Conservation (phyloP, 306 rosid species). For the Canavalia gladiata region DNA sequence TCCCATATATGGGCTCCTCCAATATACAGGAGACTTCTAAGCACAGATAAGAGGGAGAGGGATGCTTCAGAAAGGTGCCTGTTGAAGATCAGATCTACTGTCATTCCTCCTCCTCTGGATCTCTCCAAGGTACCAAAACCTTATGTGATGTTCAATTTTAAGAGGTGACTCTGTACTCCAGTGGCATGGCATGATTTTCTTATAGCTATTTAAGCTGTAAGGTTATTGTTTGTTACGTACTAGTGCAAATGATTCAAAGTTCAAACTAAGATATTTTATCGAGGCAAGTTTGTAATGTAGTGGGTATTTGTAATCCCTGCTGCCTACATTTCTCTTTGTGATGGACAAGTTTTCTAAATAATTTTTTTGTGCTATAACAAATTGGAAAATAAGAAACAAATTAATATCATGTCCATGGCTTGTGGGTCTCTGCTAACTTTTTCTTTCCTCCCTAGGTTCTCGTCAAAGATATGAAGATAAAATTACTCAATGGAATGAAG, state of each 20-base stretch:
- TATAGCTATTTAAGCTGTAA: conserved; percentile 19
- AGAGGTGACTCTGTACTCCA: conserved; percentile 14
- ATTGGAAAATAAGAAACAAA: conserved; percentile 21
- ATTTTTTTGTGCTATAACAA: conserved; percentile 11
- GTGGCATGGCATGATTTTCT: conserved; percentile 32
- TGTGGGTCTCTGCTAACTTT: neutral
- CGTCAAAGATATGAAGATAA: conserved; percentile 77
- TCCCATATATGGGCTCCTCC: conserved; percentile 86
- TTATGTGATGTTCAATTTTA: conserved; percentile 17
- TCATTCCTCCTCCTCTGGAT: conserved; percentile 74
- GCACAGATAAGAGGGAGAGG: conserved; percentile 83
- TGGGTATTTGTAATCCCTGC: conserved; percentile 24
- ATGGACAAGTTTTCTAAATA: conserved; percentile 7
- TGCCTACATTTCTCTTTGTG: conserved; percentile 23
- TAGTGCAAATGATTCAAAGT: conserved; percentile 28
- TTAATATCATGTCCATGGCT: neutral
- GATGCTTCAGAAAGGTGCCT: conserved; percentile 86
- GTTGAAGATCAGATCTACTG: conserved; percentile 66
- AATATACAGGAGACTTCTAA: conserved; percentile 82
- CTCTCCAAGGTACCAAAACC: conserved; percentile 73
- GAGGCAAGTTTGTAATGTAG: conserved; percentile 26
- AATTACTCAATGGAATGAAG: conserved; percentile 68
- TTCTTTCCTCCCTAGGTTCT: conserved; percentile 56
- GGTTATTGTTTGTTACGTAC: conserved; percentile 20
- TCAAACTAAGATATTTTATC: neutral